These are phyloP conservation scores for Hydnomerulius pinastri DNA, from an alignment of 768 basidiomycete species.

Conservation along the genomic window DNA sequence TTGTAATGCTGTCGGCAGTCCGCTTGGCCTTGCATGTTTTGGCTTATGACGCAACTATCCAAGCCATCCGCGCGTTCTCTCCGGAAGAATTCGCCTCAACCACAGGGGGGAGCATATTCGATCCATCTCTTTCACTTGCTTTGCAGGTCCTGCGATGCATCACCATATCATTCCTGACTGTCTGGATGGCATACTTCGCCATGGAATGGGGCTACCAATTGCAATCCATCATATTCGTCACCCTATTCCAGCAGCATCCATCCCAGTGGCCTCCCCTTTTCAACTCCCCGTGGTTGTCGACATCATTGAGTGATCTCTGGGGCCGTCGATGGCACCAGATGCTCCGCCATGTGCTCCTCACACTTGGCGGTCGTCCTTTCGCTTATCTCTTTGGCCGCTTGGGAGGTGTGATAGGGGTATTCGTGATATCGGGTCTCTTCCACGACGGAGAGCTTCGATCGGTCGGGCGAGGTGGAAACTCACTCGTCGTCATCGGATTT, in stretches of 20 bases:
- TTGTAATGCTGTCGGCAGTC: constrained; percentile 13
- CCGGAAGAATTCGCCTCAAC: constrained; percentile 39
- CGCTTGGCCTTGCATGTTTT: constrained; percentile 7
- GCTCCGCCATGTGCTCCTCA: constrained; percentile 58
- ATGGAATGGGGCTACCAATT: constrained; percentile 46
- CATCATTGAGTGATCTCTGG: constrained; percentile 66
- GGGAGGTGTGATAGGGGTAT: constrained; percentile 57
- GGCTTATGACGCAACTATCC: constrained; percentile 13
- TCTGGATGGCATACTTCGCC: constrained; percentile 45
- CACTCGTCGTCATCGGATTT: constrained; percentile 43
- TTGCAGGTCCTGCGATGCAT: constrained; percentile 39
- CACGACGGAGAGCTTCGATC: constrained; percentile 60
- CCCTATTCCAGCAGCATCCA: constrained; percentile 47
- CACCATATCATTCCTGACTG: constrained; percentile 43
- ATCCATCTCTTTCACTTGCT: constrained; percentile 33
- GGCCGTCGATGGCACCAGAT: constrained; percentile 65
- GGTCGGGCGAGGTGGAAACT: constrained; percentile 52
- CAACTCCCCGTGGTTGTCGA: constrained; percentile 54
- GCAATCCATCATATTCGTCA: constrained; percentile 43
- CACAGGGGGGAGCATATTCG: constrained; percentile 40
- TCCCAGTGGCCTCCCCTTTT: constrained; percentile 66
- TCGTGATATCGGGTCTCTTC: constrained; percentile 56
- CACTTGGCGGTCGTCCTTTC: constrained; percentile 48
- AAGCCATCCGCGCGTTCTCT: constrained; percentile 27
- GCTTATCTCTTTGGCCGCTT: constrained; percentile 45